Evolutionary conservation across 2,329 filamentous ascomycete genomes (phyloP).

Genomic region (Aspergillus fischeri): DNA sequence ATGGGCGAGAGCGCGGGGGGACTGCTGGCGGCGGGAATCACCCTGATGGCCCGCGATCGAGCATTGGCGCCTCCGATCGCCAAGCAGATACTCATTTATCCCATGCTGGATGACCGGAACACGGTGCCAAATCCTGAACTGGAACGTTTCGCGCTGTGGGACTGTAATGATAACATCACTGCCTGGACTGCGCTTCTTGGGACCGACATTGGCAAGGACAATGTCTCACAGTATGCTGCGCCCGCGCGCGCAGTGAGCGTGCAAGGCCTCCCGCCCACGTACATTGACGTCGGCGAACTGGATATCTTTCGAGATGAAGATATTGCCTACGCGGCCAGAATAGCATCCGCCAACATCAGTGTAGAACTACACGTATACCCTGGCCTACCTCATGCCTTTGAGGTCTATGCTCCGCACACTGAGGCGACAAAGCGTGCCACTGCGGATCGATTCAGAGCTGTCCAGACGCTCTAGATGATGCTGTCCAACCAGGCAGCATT

Average conservation of each 20-base stretch:
- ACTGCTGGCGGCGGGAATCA: slow-evolving; percentile 37
- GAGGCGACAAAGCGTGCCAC: slow-evolving; percentile 10
- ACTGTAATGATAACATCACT: slow-evolving; percentile 34
- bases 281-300: slow-evolving; percentile 43
- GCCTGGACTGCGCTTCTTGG: slow-evolving; percentile 44
- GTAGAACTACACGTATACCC: slow-evolving; percentile 45
- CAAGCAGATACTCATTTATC: slow-evolving; percentile 44
- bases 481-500: not conserved
- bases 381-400: slow-evolving; percentile 41
- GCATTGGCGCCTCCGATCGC: slow-evolving; percentile 25
- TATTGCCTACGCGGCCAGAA: slow-evolving; percentile 37
- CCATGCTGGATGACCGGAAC: slow-evolving; percentile 47
- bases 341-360: slow-evolving; percentile 41
- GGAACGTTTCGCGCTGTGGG: slow-evolving; percentile 35
- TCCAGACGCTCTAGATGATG: not conserved
- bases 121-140: slow-evolving; percentile 30
- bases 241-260: slow-evolving; percentile 35
- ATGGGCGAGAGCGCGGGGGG: slow-evolving; percentile 45
- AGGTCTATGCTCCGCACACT: slow-evolving; percentile 20
- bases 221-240: slow-evolving; percentile 34
- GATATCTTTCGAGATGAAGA: slow-evolving; percentile 44
- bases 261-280: slow-evolving; percentile 41
- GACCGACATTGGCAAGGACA: slow-evolving; percentile 26
- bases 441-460: slow-evolving; percentile 14
- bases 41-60: slow-evolving; percentile 37